Evolutionary conservation across 176 grass and related monocot genomes (phyloP), one percentile per base, ranked within the genome.

Genomic region (Phoenix roebelenii): DNA sequence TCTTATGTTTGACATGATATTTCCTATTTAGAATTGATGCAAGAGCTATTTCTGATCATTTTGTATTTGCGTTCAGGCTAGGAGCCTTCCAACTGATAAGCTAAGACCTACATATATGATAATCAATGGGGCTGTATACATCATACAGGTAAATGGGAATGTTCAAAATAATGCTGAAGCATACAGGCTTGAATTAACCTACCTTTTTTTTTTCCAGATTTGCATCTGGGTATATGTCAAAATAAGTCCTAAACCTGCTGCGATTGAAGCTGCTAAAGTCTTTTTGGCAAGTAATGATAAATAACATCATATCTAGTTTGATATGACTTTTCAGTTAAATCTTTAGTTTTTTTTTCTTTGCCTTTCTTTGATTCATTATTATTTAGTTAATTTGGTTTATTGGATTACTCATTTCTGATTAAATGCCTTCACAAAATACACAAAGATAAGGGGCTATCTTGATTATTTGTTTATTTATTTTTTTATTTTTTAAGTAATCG

Each of bases 51-150:
- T 60, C 6, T 32, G 29, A 16, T 30, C 7, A 39, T 60, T 23
- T n/a, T 10, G 3, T 60, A 18, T 60, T 18, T 60, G 26, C 29
- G 10, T 30, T 32, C 23, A 60, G 58, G 58, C 58, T 60, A 26
- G 58, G 30, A 35, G 58, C 25, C 58, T 60, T 32, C 26, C 58
- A 18, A 60, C n/a, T 32, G 18, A 60, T 39, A 60, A 60, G 30
- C 4, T 60, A 2, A 60, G 28, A 39, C 58, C 58, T 3, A 4
- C 58, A 39, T 60, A 60, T 18, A 5, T 39, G 16, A 60, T 60
- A n/a, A 29, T 60, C 58, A 60, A 60, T 32, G 58, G 58, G 58
- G 28, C 26, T 19, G 58, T 60, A 60, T 60, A 60, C 26, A 18
- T 32, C 28, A 60, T 39, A 60, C 58, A 60, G 58, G 58, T 60